Conservation (phyloP, 306 rosid genomes). For the Prunus campanulata region DNA sequence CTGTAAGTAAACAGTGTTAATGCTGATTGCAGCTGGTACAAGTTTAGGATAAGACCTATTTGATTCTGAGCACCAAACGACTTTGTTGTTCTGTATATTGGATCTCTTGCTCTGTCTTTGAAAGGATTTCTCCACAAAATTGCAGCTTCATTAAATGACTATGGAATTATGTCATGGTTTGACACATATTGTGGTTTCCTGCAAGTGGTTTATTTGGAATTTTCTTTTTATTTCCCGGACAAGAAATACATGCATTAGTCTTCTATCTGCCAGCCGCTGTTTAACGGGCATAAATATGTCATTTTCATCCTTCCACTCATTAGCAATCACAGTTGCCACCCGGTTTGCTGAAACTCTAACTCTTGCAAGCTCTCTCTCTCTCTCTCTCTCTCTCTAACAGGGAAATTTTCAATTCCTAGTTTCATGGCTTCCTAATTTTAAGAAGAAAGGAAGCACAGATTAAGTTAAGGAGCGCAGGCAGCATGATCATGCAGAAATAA, state of each 20-base stretch:
- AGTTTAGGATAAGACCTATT: background rate
- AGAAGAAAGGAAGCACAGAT: no score
- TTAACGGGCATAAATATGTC: slow-evolving; percentile 90
- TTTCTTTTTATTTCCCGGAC: background rate
- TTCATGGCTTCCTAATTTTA: no score
- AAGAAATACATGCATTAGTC: slow-evolving; percentile 66
- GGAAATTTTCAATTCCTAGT: no score
- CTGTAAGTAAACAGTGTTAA: no score
- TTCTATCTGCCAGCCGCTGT: slow-evolving; percentile 92
- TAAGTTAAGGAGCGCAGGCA: no score
- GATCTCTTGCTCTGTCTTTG: background rate
- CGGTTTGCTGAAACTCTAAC: slow-evolving; percentile 76
- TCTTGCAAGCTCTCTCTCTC: slow-evolving; percentile 85
- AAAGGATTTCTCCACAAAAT: background rate
- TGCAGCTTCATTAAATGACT: background rate
- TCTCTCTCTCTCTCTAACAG: no score
- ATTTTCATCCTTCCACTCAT: slow-evolving; percentile 94
- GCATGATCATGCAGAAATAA: no score
- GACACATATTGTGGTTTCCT: background rate
- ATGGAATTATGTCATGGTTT: background rate
- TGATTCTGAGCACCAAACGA: background rate
- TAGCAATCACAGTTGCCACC: slow-evolving; percentile 75
- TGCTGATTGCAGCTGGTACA: no score
- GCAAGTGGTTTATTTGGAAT: background rate
- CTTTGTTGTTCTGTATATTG: background rate